Evolutionary conservation across 345 rosid species (phyloP), one percentile per base, ranked within the genome.

Genomic region (Salix brachista): DNA sequence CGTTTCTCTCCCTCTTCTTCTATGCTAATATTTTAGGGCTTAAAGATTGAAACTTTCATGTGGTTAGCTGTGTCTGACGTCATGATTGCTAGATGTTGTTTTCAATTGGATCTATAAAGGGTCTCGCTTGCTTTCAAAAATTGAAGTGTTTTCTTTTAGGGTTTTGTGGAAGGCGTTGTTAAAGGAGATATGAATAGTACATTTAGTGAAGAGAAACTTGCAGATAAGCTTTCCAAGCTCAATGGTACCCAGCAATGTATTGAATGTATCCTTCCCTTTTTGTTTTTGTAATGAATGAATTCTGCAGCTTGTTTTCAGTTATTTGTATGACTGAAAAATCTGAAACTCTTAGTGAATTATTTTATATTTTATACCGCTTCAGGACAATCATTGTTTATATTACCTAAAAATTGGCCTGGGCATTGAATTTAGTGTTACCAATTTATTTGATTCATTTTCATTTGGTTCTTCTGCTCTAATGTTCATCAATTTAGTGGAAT

Each of bases 201-300:
- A 41, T 96, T 92, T 83, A 93, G 91, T 70, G 98, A 96, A 81
- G 88, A 92, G 90, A 91, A 91, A 83, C 92, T 96, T 67, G 91
- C 91, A 71, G 99, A 93, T 76, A 93, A 93, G 91, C 99, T 96
- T 72, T 89, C 97, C 28, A 92, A 96, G 95, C 97, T 93, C 89
- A 92, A 93, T 84, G 87, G 97, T 91, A 92, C 97, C 58, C 98
- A 96, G 69, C 98, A 93, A 76, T 91, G 97, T 42, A 96, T 96
- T 80, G 98, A 96, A 89, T 93, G 99, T 96, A 96, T 89, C 90
- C 88, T 87, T 80, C 75, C 75, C 68, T 72, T 42, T 48, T n/a
- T 67, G 14, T 78, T 56, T 54, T 1, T 54, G 28, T 2, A 58
- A 58, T 58, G 23, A 58, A 58, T 58, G 28, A 58, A 58, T 58